These are phyloP conservation scores for Craspedostauros australis DNA, from an alignment of 108 stramenopile species.

Conservation along the genomic window DNA sequence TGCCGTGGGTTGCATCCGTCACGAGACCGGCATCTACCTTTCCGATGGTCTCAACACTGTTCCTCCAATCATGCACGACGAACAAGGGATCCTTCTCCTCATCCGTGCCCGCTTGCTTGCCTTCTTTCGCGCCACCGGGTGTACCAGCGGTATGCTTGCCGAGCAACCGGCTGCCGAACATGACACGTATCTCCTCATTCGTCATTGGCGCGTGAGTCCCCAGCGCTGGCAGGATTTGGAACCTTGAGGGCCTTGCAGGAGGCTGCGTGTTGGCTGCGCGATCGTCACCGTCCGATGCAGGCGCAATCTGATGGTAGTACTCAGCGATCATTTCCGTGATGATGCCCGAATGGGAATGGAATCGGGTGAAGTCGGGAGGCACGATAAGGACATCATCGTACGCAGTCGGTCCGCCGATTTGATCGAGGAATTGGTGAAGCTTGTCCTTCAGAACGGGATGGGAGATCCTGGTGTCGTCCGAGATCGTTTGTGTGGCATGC, in stretches of 20 bases:
- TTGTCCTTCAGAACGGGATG: too few species aligned
- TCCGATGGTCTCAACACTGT: slow-evolving; percentile 92
- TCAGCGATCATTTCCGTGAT: slow-evolving; percentile 77
- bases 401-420: too few species aligned
- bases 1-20: slow-evolving; percentile 31
- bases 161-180: slow-evolving; percentile 58
- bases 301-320: slow-evolving; percentile 68
- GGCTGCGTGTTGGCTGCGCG: not conserved
- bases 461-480: too few species aligned
- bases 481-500: too few species aligned
- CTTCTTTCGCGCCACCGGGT: too few species aligned
- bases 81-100: slow-evolving; percentile 34
- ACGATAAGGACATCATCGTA: too few species aligned
- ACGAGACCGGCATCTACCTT: not conserved
- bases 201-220: slow-evolving; percentile 95
- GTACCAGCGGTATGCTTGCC: too few species aligned
- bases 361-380: slow-evolving; percentile 91
- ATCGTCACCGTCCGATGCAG: not conserved
- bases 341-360: slow-evolving; percentile 81
- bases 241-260: slow-evolving; percentile 12
- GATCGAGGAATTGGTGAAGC: too few species aligned
- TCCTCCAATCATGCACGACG: slow-evolving; percentile 91
- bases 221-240: slow-evolving; percentile 85
- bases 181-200: slow-evolving; percentile 56
- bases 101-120: not conserved